Percentiles rank a stretch among this genome's conserved stretches.
These are phyloP conservation scores for Exutisphaerella laricina DNA, from an alignment of 2,329 filamentous ascomycete species.

Conservation along the genomic window DNA sequence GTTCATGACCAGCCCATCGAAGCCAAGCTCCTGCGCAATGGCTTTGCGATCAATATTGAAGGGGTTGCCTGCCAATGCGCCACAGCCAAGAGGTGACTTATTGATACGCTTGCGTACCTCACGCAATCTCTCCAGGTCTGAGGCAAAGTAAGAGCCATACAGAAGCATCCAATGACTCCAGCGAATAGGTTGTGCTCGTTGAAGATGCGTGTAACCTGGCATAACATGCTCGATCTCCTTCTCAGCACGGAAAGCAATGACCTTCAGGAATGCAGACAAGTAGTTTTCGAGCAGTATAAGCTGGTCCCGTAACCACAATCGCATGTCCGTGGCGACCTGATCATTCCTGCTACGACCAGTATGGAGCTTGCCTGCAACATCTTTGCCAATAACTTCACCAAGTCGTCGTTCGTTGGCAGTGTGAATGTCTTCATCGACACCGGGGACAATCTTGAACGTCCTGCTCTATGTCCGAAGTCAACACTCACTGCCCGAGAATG, in stretches of 20 bases:
- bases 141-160: conserved; percentile 64
- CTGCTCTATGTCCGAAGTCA: too few species aligned
- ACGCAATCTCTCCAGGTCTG: conserved; percentile 70
- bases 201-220: conserved; percentile 84
- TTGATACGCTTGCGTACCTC: conserved; percentile 72
- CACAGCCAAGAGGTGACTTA: conserved; percentile 62
- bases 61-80: conserved; percentile 73
- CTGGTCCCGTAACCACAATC: conserved; percentile 76
- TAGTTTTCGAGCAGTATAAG: conserved; percentile 63
- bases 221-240: conserved; percentile 70
- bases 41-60: conserved; percentile 75
- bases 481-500: too few species aligned
- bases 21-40: conserved; percentile 75
- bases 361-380: conserved; percentile 82
- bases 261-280: conserved; percentile 63
- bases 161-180: conserved; percentile 80
- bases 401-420: conserved; percentile 50
- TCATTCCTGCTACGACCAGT: conserved; percentile 84
- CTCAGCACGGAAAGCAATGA: conserved; percentile 65
- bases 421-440: conserved; percentile 51
- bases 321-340: conserved; percentile 85
- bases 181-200: conserved; percentile 73
- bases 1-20: conserved; percentile 69
- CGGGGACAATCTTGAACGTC: conserved; percentile 43
- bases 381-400: conserved; percentile 80